Evolutionary conservation across 805 yeast genomes (phyloP).

Genomic region (Phaffomyces antillensis): DNA sequence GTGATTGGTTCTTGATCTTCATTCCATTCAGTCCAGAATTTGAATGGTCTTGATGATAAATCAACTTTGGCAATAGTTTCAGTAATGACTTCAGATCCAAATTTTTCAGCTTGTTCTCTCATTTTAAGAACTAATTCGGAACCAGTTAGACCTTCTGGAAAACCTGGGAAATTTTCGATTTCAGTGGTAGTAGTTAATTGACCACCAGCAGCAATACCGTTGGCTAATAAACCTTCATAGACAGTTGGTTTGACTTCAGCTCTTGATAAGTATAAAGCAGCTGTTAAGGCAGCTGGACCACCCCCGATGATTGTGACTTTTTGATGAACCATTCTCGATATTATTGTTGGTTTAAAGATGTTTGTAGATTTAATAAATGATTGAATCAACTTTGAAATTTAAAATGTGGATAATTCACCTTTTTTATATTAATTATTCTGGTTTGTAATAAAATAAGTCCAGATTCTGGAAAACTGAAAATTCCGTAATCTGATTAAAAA

Average conservation of each 20-base stretch:
- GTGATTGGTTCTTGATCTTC: slow-evolving; percentile 90
- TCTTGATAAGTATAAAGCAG: slow-evolving; percentile 93
- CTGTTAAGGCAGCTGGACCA: slow-evolving; percentile 99
- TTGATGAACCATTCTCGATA: slow-evolving; percentile 65
- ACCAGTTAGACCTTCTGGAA: slow-evolving; percentile 90
- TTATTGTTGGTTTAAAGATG: not conserved
- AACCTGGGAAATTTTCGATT: slow-evolving; percentile 98
- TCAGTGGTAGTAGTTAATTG: slow-evolving; percentile 98
- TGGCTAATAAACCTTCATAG: slow-evolving; percentile 93
- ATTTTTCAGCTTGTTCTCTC: slow-evolving; percentile 80
- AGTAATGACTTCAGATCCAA: slow-evolving; percentile 91
- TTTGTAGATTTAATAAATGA: not conserved
- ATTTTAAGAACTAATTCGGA: slow-evolving; percentile 85
- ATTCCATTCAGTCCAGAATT: slow-evolving; percentile 92
- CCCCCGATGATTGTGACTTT: slow-evolving; percentile 88
- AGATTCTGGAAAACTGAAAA: not conserved
- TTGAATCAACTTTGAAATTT: slow-evolving; percentile 3
- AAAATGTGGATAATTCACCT: no score
- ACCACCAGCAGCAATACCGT: slow-evolving; percentile 98
- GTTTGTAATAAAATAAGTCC: slow-evolving; percentile 3
- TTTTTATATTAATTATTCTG: no score
- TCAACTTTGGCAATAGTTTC: slow-evolving; percentile 95
- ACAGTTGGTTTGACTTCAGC: slow-evolving; percentile 92
- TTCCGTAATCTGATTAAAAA: not conserved
- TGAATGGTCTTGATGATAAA: slow-evolving; percentile 82